phyloP scores from a whole-genome alignment of 225 moss, liverwort and hornwort species.

The Polytrichum formosum region DNA sequence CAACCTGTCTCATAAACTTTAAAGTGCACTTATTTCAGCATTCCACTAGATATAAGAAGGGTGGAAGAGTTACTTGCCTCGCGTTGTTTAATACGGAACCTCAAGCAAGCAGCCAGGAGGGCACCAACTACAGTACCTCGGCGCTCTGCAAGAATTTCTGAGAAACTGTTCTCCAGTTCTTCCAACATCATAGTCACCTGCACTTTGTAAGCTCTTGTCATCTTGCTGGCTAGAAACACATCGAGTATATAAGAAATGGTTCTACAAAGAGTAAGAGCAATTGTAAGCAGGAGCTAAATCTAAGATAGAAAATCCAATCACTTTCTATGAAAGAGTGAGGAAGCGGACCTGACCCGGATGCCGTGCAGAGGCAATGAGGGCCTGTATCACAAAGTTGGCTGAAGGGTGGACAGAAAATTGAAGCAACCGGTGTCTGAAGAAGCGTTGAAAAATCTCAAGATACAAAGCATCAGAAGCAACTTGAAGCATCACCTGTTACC shows the following conservation, averaged over 20 bases:
- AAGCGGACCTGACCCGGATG: conserved; percentile 84
- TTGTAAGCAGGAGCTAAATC: not conserved
- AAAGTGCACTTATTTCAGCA: no score
- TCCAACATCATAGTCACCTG: conserved; percentile 93
- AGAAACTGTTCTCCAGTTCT: conserved; percentile 79
- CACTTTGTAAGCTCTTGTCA: conserved; percentile 4
- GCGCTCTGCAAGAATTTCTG: conserved; percentile 75
- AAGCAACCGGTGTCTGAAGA: conserved; percentile 79
- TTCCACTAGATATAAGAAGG: no score
- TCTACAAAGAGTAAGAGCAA: not conserved
- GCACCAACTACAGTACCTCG: conserved; percentile 84
- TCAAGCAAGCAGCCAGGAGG: conserved; percentile 85
- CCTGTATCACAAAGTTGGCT: conserved; percentile 91
- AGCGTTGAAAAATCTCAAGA: conserved; percentile 87
- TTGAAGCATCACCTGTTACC: conserved; percentile 76
- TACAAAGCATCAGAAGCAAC: conserved; percentile 73
- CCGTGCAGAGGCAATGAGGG: conserved; percentile 76
- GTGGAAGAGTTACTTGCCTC: conserved; percentile 47
- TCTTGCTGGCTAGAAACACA: not conserved
- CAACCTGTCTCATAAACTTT: no score
- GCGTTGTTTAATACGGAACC: conserved; percentile 75
- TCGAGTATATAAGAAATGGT: not conserved
- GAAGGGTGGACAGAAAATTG: conserved; percentile 76
- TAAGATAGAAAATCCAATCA: not conserved
- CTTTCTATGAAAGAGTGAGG: conserved; percentile 5